Evolutionary conservation across 108 stramenopile genomes (phyloP), one percentile per base, ranked within the genome.

Genomic region (Cyclotella distinguenda): DNA sequence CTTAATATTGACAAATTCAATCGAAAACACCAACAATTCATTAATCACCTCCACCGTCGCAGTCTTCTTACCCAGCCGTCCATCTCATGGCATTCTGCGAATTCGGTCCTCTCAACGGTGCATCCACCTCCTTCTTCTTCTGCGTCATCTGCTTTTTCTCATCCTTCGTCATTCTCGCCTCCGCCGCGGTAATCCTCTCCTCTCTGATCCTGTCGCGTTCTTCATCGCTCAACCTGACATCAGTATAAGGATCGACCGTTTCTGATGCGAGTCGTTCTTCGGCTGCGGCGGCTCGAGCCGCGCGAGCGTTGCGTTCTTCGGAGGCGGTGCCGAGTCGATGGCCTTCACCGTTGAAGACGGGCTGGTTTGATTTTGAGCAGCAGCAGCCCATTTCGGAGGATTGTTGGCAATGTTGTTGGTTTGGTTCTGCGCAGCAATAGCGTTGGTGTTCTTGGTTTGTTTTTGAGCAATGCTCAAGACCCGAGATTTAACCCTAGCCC

Each of bases 321-420:
- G 47, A 64, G 39, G 76, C 76, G 21, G 76, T 77, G 16, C 76
- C 76, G n/a, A 77, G 76, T n/a, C 76, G 46, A 16, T 77, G 64
- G 26, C 76, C 76, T 47, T 72, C 64, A 16, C 76, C 76, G 3
- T 22, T 19, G 70, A 63, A 30, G 7, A 18, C 16, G 35, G n/a
- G 2, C 11, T 36, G 32, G 13, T 55, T 57, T 18, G 34, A 16
- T 50, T 49, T 75, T 1, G 74, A 75, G 27, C 74, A 75, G 61
- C 74, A 75, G 40, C 74, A 75, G 38, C 74, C 74, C 74, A 75
- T 75, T 34, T 38, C 5, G 13, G 16, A 5, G 16, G 5, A 42
- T 16, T 2, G n/a, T 5, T 42, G 40, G n/a, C n/a, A n/a, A n/a
- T n/a, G n/a, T n/a, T n/a, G n/a, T n/a, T n/a, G 40, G 40, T 42